Evolutionary conservation across 2,329 filamentous ascomycete species (phyloP).

Genomic region (Xylariales sp.): DNA sequence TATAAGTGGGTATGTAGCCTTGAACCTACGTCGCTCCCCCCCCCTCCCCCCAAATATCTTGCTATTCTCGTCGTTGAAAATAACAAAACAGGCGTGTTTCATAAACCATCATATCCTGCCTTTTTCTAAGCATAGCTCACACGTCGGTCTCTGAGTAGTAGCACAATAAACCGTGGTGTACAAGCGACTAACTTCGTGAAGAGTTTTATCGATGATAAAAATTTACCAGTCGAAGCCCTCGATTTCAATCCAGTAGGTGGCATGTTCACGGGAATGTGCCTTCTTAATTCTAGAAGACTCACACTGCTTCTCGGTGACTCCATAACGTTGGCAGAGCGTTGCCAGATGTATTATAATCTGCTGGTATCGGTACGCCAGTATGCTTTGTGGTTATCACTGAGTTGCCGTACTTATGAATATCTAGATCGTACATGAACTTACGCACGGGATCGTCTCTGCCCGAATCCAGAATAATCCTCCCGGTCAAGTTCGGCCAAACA

Average conservation of each 20-base stretch:
- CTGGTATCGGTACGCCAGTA: slow-evolving; percentile 15
- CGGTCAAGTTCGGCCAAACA: not conserved
- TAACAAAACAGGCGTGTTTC: not conserved
- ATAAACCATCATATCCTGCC: not conserved
- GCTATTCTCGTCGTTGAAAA: not conserved
- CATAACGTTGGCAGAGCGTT: slow-evolving; percentile 19
- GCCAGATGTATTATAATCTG: slow-evolving; percentile 1
- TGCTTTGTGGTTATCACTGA: not conserved
- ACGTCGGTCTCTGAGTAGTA: too few relatives aligned
- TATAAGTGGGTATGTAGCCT: slow-evolving; percentile 12
- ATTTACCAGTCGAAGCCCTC: not conserved
- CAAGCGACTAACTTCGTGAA: not conserved
- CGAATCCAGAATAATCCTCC: not conserved
- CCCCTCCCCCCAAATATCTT: too few relatives aligned
- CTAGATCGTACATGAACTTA: slow-evolving; percentile 28
- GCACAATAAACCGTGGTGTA: not conserved
- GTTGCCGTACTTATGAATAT: not conserved
- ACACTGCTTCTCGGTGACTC: not conserved
- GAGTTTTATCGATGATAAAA: not conserved
- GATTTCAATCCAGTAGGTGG: not conserved
- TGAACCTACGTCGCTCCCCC: not conserved
- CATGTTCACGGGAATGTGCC: not conserved
- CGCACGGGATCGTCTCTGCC: slow-evolving; percentile 6
- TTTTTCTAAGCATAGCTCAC: not conserved
- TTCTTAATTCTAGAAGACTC: not conserved